These are phyloP conservation scores for Trichophyton verrucosum DNA, from an alignment of 2,329 filamentous ascomycete genomes.

Conservation along the genomic window DNA sequence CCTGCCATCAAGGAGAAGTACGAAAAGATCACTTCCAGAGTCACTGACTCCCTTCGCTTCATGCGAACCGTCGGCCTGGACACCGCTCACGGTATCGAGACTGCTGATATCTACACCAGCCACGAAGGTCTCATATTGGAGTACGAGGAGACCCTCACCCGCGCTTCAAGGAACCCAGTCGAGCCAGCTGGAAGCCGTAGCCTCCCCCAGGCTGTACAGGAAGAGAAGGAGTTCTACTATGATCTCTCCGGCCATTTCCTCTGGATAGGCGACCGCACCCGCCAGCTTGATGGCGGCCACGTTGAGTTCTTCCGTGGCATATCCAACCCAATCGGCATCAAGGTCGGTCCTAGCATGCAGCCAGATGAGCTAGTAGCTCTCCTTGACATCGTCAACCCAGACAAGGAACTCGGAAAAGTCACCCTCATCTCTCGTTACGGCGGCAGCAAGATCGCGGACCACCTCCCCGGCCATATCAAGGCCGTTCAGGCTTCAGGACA, in stretches of 20 bases:
- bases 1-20: slow-evolving; percentile 76
- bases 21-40: slow-evolving; percentile 66
- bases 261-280: slow-evolving; percentile 94
- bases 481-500: slow-evolving; percentile 71
- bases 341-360: slow-evolving; percentile 80
- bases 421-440: slow-evolving; percentile 95
- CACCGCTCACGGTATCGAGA: slow-evolving; percentile 70
- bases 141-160: slow-evolving; percentile 81
- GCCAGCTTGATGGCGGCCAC: slow-evolving; percentile 84
- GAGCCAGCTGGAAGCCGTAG: slow-evolving; percentile 15
- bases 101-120: slow-evolving; percentile 87
- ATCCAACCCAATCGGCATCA: slow-evolving; percentile 90
- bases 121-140: slow-evolving; percentile 90
- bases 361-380: slow-evolving; percentile 62
- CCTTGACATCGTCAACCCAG: slow-evolving; percentile 75
- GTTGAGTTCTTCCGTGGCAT: slow-evolving; percentile 97
- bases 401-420: slow-evolving; percentile 74
- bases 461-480: slow-evolving; percentile 75
- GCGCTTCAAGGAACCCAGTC: slow-evolving; percentile 44
- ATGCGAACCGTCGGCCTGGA: slow-evolving; percentile 88
- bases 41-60: slow-evolving; percentile 85
- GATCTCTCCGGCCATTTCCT: slow-evolving; percentile 93
- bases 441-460: slow-evolving; percentile 57
- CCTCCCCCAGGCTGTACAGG: slow-evolving; percentile 17
- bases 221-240: slow-evolving; percentile 57